Percentiles rank a stretch among this genome's conserved stretches.
Conservation (phyloP, 176 grass and related monocot species). For the Panicum miliaceum region DNA sequence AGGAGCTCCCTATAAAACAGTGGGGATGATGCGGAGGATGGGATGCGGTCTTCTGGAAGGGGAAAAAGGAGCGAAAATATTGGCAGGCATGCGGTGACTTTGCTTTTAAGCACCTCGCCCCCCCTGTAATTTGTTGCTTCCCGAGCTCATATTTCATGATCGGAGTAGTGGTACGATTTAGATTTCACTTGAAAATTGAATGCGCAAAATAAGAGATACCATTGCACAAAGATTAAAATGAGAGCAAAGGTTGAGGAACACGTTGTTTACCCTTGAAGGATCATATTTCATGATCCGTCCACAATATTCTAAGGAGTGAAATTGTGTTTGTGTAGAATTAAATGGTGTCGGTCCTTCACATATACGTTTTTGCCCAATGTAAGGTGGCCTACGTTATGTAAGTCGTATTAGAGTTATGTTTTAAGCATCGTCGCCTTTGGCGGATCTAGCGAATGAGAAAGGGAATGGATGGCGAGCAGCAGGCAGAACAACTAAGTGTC, state of each 20-base stretch:
- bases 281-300: no score
- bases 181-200: neutral
- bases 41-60: neutral
- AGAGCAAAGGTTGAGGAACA: neutral
- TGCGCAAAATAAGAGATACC: neutral
- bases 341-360: no score
- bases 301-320: no score
- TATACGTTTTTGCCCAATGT: no score
- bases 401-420: no score
- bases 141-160: neutral
- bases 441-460: no score
- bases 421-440: no score
- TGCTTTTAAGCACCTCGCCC: slow-evolving; percentile 2
- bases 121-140: neutral
- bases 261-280: no score
- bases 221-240: neutral
- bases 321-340: no score
- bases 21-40: neutral
- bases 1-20: slow-evolving; percentile 50
- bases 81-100: neutral
- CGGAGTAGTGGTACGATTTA: neutral
- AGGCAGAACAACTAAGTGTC: no score
- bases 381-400: no score
- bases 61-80: neutral
- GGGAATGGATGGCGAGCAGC: no score